phyloP scores from a whole-genome alignment of 768 basidiomycete species.

The Leucogyrophana mollusca region DNA sequence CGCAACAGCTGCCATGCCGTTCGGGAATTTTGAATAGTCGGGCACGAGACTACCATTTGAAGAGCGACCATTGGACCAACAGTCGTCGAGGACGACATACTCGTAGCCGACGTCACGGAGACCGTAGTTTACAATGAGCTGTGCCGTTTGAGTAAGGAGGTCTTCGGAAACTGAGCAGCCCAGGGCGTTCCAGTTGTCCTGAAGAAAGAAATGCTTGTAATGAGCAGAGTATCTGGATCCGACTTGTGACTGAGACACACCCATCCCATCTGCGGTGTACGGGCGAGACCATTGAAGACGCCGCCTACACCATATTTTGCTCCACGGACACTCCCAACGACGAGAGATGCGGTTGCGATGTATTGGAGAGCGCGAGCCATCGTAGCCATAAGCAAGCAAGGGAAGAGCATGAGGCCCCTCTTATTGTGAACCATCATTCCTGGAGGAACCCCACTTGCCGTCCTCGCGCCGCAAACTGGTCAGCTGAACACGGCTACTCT shows the following conservation, averaged over 20 bases:
- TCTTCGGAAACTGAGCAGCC: constrained; percentile 43
- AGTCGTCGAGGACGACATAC: constrained; percentile 52
- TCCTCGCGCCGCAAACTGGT: no score
- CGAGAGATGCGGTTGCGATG: no score
- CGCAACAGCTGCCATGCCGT: constrained; percentile 46
- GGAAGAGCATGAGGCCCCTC: no score
- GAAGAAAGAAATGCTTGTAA: neutral
- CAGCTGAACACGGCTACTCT: no score
- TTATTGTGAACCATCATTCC: no score
- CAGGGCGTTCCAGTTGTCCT: neutral
- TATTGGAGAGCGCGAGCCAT: no score
- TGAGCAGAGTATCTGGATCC: neutral
- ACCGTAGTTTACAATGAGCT: constrained; percentile 38
- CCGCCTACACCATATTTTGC: no score
- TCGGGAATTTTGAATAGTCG: constrained; percentile 51
- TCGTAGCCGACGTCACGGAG: constrained; percentile 48
- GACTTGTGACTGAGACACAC: constrained; percentile 31
- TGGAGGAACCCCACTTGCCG: no score
- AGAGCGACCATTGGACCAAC: neutral
- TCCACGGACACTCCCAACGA: no score
- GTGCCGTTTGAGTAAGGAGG: constrained; percentile 38
- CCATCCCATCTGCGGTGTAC: constrained; percentile 47
- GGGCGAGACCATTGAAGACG: constrained; percentile 35
- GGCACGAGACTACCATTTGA: constrained; percentile 33
- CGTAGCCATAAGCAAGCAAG: no score